phyloP scores from a whole-genome alignment of 768 basidiomycete genomes.

The Leccinum truebloodii region DNA sequence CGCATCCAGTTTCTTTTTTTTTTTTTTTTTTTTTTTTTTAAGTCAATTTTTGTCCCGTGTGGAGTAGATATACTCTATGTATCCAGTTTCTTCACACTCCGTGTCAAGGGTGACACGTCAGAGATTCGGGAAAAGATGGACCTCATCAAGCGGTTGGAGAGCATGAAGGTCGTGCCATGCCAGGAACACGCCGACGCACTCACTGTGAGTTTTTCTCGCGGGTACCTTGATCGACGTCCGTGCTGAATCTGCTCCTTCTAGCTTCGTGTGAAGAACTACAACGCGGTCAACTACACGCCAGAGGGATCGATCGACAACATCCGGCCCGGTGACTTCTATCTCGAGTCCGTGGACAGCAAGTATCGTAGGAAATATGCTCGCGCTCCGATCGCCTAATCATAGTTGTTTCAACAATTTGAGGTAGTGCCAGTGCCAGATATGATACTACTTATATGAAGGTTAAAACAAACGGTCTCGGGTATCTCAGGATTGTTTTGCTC shows the following conservation, averaged over 20 bases:
- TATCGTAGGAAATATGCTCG: conserved; percentile 86
- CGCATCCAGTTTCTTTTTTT: too few relatives aligned
- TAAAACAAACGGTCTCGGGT: too few relatives aligned
- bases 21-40: too few relatives aligned
- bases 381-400: conserved; percentile 33
- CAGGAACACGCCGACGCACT: conserved; percentile 90
- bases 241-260: conserved; percentile 32
- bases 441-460: too few relatives aligned
- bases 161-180: conserved; percentile 90
- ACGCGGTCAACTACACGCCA: conserved; percentile 81
- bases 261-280: conserved; percentile 98
- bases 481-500: too few relatives aligned
- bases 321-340: conserved; percentile 93
- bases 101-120: conserved; percentile 84
- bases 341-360: conserved; percentile 85
- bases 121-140: conserved; percentile 83
- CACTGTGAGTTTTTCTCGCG: conserved; percentile 44
- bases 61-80: too few relatives aligned
- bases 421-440: too few relatives aligned
- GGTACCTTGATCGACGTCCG: not conserved
- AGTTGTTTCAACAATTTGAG: too few relatives aligned
- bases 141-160: conserved; percentile 70
- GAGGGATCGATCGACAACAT: conserved; percentile 88
- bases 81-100: conserved; percentile 88
- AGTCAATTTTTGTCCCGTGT: too few relatives aligned